Base-by-base conservation (phyloP, 2,329 filamentous ascomycete species). In the Mollisiaceae sp. region DNA sequence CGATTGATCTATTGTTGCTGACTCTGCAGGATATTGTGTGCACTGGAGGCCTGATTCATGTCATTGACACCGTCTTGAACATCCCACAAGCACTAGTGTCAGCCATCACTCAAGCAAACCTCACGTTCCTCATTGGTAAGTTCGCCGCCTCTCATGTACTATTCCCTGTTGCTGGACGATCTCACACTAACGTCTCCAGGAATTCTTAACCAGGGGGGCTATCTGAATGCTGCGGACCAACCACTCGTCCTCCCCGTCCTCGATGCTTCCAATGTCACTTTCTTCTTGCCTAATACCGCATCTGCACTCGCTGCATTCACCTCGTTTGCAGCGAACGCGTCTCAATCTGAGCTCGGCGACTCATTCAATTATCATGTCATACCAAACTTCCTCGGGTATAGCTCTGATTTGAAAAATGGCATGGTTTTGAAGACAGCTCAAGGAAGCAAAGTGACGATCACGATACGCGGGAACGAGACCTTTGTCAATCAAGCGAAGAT, bases 21-120 rank as follows among this genome's bases (percentile, higher is more conserved):
- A 65, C 22, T 43, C 4, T 39, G 9, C 41, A 83, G 82, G 81
- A 86, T 70, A 76, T 86, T 59, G 80, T 82, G 69, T 87, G 83
- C 71, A 81, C 81, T n/a, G 81, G 83, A 58, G 84, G 84, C 35
- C 76, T 83, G 35, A 81, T 88, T 3, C 84, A 87, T 69, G 77
- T 86, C 50, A 79, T 86, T 60, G 78, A 86, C 70, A 73, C 73
- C 8, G 77, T 85, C 20, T 78, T 86, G 8, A 77, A 76, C 0
- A 75, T 85, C 8, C 85, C 85, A 0, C 32, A 60, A 5, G 56
- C 24, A n/a, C 43, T 64, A n/a, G 65, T 66, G 4, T 15, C 38
- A 0, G 41, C 59, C 14, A 58, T 67, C 54, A 60, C 63, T 1
- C 52, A 56, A 9, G 50, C 66, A 2, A 41, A 60, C 11, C 36